A percentile compares a stretch with the other conserved stretches of the same genome.
Conservation (phyloP, 2,329 filamentous ascomycete genomes). For the Xylariaceae sp. region DNA sequence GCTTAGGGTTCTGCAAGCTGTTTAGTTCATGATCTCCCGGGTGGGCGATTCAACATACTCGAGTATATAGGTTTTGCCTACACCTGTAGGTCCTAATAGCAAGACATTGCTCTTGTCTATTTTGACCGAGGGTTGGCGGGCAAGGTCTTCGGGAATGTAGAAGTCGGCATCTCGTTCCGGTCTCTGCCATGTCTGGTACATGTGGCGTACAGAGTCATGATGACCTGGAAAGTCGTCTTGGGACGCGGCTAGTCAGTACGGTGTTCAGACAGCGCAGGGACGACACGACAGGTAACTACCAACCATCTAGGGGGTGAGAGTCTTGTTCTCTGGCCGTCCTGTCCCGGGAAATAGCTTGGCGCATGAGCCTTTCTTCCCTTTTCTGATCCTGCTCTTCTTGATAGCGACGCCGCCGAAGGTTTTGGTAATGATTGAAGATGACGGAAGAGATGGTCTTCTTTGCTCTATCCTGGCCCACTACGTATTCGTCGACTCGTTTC, state of each 20-base stretch:
- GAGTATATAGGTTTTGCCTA: slow-evolving; percentile 93
- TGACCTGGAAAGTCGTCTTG: slow-evolving; percentile 54
- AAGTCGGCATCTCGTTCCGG: slow-evolving; percentile 36
- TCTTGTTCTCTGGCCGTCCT: slow-evolving; percentile 53
- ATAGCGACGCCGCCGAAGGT: slow-evolving; percentile 70
- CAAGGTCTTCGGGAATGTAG: slow-evolving; percentile 44
- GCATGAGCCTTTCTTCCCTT: slow-evolving; percentile 57
- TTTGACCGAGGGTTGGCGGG: slow-evolving; percentile 50
- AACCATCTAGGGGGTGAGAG: slow-evolving; percentile 75
- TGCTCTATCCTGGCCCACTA: slow-evolving; percentile 90
- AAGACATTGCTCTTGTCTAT: slow-evolving; percentile 96
- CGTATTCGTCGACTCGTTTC: slow-evolving; percentile 88
- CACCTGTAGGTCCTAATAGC: slow-evolving; percentile 84
- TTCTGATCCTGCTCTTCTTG: slow-evolving; percentile 63
- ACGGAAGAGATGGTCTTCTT: slow-evolving; percentile 91
- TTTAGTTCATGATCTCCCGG: too few relatives aligned
- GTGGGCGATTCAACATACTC: too few relatives aligned
- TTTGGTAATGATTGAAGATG: slow-evolving; percentile 95
- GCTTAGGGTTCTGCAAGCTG: slow-evolving; percentile 67
- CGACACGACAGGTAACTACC: slow-evolving; percentile 27
- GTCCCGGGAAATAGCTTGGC: slow-evolving; percentile 66
- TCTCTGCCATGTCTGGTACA: slow-evolving; percentile 35
- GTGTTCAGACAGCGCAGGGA: slow-evolving; percentile 19
- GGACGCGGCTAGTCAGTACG: slow-evolving; percentile 32
- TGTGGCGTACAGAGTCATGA: slow-evolving; percentile 40